These are phyloP conservation scores for Thelephora terrestris DNA, from an alignment of 1,284 basidiomycete species.

Conservation along the genomic window DNA sequence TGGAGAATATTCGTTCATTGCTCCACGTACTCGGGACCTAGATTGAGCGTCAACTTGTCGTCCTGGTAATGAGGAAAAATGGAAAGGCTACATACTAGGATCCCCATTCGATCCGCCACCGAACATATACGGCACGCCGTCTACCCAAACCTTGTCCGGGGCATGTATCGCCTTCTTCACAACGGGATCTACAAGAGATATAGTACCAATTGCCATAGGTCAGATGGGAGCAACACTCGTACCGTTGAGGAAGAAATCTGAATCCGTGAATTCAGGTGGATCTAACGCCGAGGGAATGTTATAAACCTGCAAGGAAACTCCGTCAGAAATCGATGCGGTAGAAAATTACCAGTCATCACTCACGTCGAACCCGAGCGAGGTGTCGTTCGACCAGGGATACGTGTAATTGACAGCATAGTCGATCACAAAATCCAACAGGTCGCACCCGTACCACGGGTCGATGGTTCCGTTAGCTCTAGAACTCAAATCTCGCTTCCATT, in stretches of 20 bases:
- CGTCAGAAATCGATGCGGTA: not conserved
- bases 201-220: not conserved
- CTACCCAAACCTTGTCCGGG: conserved; percentile 46
- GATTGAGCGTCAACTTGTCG: not conserved
- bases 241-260: conserved; percentile 50
- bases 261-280: conserved; percentile 36
- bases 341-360: not conserved
- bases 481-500: conserved; percentile 18
- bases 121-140: conserved; percentile 7
- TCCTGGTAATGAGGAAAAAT: conserved; percentile 17
- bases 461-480: conserved; percentile 20
- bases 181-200: conserved; percentile 29
- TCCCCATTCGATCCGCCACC: not conserved
- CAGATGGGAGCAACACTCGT: conserved; percentile 5
- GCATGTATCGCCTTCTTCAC: conserved; percentile 52
- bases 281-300: conserved; percentile 44
- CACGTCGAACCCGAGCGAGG: conserved; percentile 11
- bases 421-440: conserved; percentile 24
- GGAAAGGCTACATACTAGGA: conserved; percentile 36
- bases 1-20: not conserved
- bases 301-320: conserved; percentile 29
- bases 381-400: conserved; percentile 17
- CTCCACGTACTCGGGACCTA: not conserved
- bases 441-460: conserved; percentile 27
- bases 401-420: conserved; percentile 29